phyloP scores from a whole-genome alignment of 352 stramenopile species.

The Aphanomyces astaci region DNA sequence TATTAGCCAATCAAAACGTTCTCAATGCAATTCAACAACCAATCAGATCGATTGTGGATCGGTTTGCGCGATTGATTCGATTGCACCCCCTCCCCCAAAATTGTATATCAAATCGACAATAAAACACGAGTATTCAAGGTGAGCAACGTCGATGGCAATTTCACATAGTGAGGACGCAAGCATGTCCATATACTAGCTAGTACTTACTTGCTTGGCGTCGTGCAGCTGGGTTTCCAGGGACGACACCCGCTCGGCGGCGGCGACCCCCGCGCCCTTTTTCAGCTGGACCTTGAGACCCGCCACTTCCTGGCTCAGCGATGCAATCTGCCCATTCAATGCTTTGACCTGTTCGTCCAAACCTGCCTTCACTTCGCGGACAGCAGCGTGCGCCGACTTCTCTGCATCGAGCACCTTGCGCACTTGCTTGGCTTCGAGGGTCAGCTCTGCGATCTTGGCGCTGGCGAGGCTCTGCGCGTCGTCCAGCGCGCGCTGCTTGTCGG shows the following conservation, averaged over 20 bases:
- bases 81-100: no score
- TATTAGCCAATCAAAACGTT: no score
- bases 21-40: neutral
- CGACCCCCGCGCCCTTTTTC: slow-evolving; percentile 50
- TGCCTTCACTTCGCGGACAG: slow-evolving; percentile 24
- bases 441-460: slow-evolving; percentile 35
- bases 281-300: slow-evolving; percentile 47
- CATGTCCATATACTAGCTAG: no score
- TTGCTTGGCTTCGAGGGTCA: slow-evolving; percentile 55
- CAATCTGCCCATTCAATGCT: slow-evolving; percentile 5
- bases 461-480: slow-evolving; percentile 49
- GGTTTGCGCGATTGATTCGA: no score
- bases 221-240: slow-evolving; percentile 51
- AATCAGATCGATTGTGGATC: no score
- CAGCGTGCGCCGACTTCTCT: neutral
- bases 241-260: slow-evolving; percentile 51
- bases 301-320: slow-evolving; percentile 36
- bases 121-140: no score
- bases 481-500: slow-evolving; percentile 52
- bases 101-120: no score
- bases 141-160: no score
- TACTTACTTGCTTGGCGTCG: slow-evolving; percentile 43
- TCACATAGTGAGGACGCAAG: no score
- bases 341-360: slow-evolving; percentile 27
- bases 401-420: slow-evolving; percentile 33